phyloP scores from a whole-genome alignment of 2,329 filamentous ascomycete genomes.

The Mollisiaceae sp. region DNA sequence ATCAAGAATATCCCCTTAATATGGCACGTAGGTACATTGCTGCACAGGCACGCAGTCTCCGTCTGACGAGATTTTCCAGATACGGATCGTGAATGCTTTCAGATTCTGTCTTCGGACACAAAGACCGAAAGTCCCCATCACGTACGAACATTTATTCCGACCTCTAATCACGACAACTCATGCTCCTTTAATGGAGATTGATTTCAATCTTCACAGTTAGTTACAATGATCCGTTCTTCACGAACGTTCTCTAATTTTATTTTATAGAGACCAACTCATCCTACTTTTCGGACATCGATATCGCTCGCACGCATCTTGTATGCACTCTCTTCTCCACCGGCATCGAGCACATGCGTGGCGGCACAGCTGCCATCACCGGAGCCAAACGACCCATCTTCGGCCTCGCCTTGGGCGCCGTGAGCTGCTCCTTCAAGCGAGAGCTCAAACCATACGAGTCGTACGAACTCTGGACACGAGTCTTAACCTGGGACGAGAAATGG shows the following conservation, averaged over 20 bases:
- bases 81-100: conserved; percentile 47
- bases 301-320: conserved; percentile 68
- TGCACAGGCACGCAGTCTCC: neutral
- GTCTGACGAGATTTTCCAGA: conserved; percentile 28
- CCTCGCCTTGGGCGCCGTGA: conserved; percentile 57
- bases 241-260: neutral
- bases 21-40: conserved; percentile 60
- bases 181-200: conserved; percentile 67
- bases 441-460: conserved; percentile 72
- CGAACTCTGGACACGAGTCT: conserved; percentile 73
- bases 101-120: conserved; percentile 51
- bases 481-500: conserved; percentile 85
- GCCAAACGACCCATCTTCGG: conserved; percentile 41
- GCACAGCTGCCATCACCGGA: conserved; percentile 40
- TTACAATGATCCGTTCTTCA: neutral
- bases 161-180: conserved; percentile 65
- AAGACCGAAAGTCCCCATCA: conserved; percentile 48
- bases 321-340: conserved; percentile 51
- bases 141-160: conserved; percentile 63
- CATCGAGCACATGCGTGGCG: conserved; percentile 44
- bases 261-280: conserved; percentile 65
- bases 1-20: conserved; percentile 64
- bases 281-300: conserved; percentile 73
- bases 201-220: conserved; percentile 71
- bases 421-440: conserved; percentile 69